Base-by-base conservation (phyloP, 2,329 filamentous ascomycete species). In the Dactylellina haptotyla region DNA sequence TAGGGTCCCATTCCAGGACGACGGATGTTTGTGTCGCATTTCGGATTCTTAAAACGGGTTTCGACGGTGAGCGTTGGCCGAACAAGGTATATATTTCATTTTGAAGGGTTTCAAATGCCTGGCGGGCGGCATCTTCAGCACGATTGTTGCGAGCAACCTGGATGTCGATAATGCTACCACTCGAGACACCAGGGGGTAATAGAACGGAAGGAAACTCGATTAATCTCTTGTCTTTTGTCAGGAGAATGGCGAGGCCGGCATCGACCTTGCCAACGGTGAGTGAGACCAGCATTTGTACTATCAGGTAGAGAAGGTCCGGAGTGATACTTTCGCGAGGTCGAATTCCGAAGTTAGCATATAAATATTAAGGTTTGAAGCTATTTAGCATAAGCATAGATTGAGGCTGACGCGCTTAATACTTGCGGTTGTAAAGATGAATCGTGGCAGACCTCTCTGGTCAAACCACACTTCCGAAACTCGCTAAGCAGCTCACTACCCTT, bases 261-360 rank as follows among this genome's bases (percentile, higher is more conserved):
- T 99, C 95, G 83, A 99, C 95, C 85, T 99, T 99, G 85, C 95
- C 95, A 82, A 99, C 95, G 56, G 94, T 98, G 80, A 99, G 87
- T 77, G 95, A 98, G 83, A 99, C 92, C 80, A 98, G 87, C 95
- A 99, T 98, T 56, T 20, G 3, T 26, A 25, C 45, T 30, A 23
- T 9, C 4, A 50, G 4, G 20, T 50, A 2, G 39, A 23, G 9
- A 5, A 25, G 9, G 43, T 20, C 18, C 20, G 16, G 16, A 23
- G 10, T 48, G 3, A 10, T 10, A n/a, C 6, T 23, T 4, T 4
- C 6, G 43, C 5, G 18, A 26, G 3, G 48, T n/a, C 28, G 28
- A 53, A 2, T 25, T 25, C 43, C n/a, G n/a, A 23, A 51, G 20
- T 30, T 48, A 48, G 14, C 30, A 34, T n/a, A n/a, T n/a, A n/a